Conservation (phyloP, 257 asterid species). For the Capsicum rhomboideum region DNA sequence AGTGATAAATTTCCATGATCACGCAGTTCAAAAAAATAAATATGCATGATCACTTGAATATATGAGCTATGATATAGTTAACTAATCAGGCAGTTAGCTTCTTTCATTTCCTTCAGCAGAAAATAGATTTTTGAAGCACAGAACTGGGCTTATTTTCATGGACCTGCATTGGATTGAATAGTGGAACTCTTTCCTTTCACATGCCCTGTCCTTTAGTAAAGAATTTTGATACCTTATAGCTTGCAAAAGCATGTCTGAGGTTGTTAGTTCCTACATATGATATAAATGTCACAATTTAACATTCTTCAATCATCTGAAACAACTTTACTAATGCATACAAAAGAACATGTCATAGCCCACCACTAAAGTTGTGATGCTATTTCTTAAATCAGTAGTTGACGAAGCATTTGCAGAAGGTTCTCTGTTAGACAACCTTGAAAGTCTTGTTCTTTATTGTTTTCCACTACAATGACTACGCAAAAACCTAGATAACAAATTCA, state of each 20-base stretch:
- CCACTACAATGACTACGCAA: slow-evolving; percentile 9
- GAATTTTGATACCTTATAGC: not conserved
- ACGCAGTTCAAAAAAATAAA: no score
- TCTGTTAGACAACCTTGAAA: not conserved
- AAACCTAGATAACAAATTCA: not conserved
- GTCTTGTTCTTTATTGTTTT: not conserved
- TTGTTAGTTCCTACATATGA: not conserved
- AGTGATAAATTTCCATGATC: not conserved
- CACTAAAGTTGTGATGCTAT: not conserved
- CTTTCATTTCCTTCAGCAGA: not conserved
- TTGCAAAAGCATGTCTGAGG: not conserved
- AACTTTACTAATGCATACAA: not conserved
- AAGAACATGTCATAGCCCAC: not conserved
- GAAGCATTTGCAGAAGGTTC: not conserved
- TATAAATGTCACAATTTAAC: not conserved
- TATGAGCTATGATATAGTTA: not conserved
- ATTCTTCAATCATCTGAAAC: not conserved
- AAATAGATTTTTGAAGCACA: not conserved
- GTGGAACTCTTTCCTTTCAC: not conserved
- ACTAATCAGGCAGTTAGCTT: not conserved
- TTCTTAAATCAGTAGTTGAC: not conserved
- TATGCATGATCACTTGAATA: not conserved
- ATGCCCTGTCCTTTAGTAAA: not conserved
- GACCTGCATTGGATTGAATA: not conserved
- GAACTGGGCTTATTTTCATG: not conserved